Evolutionary conservation across 2,329 filamentous ascomycete genomes (phyloP).

Genomic region (Penicillium brevicompactum): DNA sequence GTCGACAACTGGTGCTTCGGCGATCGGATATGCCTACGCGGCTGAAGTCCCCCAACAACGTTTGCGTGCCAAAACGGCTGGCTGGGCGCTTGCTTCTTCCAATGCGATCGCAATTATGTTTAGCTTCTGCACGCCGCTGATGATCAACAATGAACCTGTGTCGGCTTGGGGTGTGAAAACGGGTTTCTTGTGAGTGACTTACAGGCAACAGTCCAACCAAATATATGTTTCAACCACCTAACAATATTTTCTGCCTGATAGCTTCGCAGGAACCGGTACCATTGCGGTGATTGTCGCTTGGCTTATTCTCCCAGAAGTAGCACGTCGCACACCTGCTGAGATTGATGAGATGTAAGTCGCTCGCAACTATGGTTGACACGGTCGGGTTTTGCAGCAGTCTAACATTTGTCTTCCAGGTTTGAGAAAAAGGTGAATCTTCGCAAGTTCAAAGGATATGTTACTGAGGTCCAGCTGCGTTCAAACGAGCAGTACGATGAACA

Average conservation of each 20-base stretch:
- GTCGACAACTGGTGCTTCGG: conserved; percentile 45
- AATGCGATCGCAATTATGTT: conserved; percentile 49
- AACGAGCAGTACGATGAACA: conserved; percentile 22
- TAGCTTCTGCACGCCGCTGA: conserved; percentile 48
- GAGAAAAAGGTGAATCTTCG: conserved; percentile 41
- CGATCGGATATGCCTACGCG: conserved; percentile 48
- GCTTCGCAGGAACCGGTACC: conserved; percentile 38
- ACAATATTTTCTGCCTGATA: conserved; percentile 16
- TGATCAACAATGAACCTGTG: conserved; percentile 46
- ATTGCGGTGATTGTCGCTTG: conserved; percentile 43
- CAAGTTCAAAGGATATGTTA: conserved; percentile 41
- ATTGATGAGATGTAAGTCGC: conserved; percentile 49
- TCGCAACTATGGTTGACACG: neutral
- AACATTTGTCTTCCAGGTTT: conserved; percentile 22
- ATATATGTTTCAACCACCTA: neutral
- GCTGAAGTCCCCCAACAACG: conserved; percentile 46
- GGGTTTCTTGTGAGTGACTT: conserved; percentile 44
- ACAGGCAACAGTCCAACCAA: neutral
- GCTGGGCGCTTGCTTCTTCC: conserved; percentile 43
- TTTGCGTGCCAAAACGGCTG: conserved; percentile 44
- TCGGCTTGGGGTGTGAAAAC: conserved; percentile 49
- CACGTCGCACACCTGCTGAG: conserved; percentile 50
- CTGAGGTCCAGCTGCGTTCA: conserved; percentile 36
- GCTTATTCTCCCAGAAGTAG: conserved; percentile 56
- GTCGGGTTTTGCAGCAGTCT: neutral